Base-by-base conservation (phyloP, 106 monocot genomes). In the Dendrobium huoshanense region DNA sequence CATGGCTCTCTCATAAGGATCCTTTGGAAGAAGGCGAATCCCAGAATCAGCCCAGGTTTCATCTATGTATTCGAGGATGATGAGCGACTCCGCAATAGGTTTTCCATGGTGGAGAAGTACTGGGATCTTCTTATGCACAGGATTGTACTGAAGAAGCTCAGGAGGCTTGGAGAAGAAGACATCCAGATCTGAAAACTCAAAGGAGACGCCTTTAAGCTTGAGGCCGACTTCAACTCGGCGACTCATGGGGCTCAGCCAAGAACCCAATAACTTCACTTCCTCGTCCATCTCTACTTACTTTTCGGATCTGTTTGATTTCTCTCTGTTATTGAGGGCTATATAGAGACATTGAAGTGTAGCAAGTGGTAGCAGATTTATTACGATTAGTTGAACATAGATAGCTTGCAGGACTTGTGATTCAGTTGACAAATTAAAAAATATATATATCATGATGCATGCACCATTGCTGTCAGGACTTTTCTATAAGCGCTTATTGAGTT, bases 1-100 rank as follows among this genome's bases (percentile, higher is more conserved):
- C 31, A 37, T 45, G 79, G 79, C 61, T 19, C 64, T 61, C 17
- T 79, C 64, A 20, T 79, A 65, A 43, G 79, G 64, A 37, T 79
- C 79, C 37, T 61, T 42, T 4, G 79, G 79, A 37, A 79, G 58
- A 9, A 79, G 11, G 0, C 31, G n/a, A 20, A 20, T 7, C 11
- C 79, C 79, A 10, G 22, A 24, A 29, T 11, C 2, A 11, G 27
- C n/a, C 51, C 51, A 77, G 22, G 15, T 5, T 4, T 77, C 77
- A 9, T 77, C 77, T 29, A 77, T 31, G 77, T 55, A 77, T 19
- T 77, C 77, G 31, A 77, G 55, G 33, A 77, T 77, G 77, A 55
- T 31, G 25, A 77, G 51, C 17, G 77, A 77, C n/a, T 55, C 77
- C 1, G 27, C 24, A 11, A 77, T 77, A 2, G 51, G 31, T 25